Evolutionary conservation across 257 asterid genomes (phyloP), one percentile per base, ranked within the genome.

Genomic region (Paulownia fortunei): DNA sequence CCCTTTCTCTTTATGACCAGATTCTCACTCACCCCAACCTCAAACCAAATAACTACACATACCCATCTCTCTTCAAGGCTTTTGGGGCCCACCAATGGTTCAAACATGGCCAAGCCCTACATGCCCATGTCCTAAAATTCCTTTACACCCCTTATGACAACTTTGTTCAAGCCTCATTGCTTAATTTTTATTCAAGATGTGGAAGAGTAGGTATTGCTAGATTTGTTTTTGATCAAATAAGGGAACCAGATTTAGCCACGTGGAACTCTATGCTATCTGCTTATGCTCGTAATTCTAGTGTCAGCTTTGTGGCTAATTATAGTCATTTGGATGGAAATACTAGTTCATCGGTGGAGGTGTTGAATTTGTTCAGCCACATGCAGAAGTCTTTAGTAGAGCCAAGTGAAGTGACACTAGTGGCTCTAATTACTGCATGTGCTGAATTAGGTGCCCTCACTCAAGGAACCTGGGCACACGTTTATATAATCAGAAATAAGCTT

Each of bases 201-300:
- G 94, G 92, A 13, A 82, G 86, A 72, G 81, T 92, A 6, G 80
- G 72, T 21, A 44, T 74, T 69, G 87, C 88, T 13, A 80, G 96
- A 49, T 90, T 78, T 59, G 47, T 88, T 51, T 92, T 92, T 46
- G 79, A 87, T 76, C 90, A 72, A 59, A 88, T 86, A 54, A 72
- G 9, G 23, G 80, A 72, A 21, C 97, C 94, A 0, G 96, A 92
- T 86, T 87, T 88, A 78, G 97, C 96, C 61, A 67, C 90, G 0
- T 92, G 96, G 97, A 92, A 92, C 84, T 89, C 97, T 52, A 82
- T 89, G 26, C 69, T 92, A 44, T 86, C 91, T 4, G 88, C 96
- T 74, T 90, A 92, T 85, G 86, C 88, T 8, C 87, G 86, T 16
- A 52, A 66, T 54, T 80, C 81, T 12, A 76, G 71, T 66, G 23